Evolutionary conservation across 108 stramenopile genomes (phyloP).

Genomic region (Cyclostephanos invisitatus): DNA sequence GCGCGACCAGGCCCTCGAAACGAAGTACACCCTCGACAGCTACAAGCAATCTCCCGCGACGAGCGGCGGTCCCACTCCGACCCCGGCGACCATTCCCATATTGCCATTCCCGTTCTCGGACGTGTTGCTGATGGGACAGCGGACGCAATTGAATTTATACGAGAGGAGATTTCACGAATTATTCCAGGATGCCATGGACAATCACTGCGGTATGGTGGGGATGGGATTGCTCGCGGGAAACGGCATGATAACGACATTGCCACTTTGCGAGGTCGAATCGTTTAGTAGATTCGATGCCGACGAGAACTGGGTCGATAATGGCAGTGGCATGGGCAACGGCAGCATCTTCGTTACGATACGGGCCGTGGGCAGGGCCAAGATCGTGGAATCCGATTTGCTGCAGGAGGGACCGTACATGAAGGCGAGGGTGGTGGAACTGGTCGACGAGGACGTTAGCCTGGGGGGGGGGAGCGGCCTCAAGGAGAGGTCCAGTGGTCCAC

Average conservation of each 20-base stretch:
- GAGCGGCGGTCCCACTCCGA: neutral
- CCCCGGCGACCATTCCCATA: conserved; percentile 52
- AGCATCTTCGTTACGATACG: conserved; percentile 78
- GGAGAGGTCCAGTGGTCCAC: neutral
- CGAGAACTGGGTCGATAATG: conserved; percentile 14
- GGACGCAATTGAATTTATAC: conserved; percentile 75
- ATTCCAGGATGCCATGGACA: conserved; percentile 62
- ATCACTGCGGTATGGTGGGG: conserved; percentile 72
- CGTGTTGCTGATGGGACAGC: conserved; percentile 72
- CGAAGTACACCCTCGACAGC: conserved; percentile 30
- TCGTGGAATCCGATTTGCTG: conserved; percentile 51
- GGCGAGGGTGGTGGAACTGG: conserved; percentile 61
- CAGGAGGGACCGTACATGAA: conserved; percentile 70
- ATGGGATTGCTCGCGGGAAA: conserved; percentile 69
- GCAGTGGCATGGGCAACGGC: conserved; percentile 62
- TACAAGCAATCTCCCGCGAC: conserved; percentile 12
- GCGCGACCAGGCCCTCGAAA: conserved; percentile 36
- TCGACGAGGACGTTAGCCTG: conserved; percentile 39
- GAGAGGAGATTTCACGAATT: conserved; percentile 77
- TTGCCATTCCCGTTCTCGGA: conserved; percentile 77
- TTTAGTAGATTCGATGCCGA: conserved; percentile 41
- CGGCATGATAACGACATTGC: conserved; percentile 75
- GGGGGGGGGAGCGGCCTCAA: conserved; percentile 26
- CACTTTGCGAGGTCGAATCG: conserved; percentile 81
- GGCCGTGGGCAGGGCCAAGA: conserved; percentile 63